Evolutionary conservation across 805 yeast genomes (phyloP).

Genomic region (Candida suzukii): DNA sequence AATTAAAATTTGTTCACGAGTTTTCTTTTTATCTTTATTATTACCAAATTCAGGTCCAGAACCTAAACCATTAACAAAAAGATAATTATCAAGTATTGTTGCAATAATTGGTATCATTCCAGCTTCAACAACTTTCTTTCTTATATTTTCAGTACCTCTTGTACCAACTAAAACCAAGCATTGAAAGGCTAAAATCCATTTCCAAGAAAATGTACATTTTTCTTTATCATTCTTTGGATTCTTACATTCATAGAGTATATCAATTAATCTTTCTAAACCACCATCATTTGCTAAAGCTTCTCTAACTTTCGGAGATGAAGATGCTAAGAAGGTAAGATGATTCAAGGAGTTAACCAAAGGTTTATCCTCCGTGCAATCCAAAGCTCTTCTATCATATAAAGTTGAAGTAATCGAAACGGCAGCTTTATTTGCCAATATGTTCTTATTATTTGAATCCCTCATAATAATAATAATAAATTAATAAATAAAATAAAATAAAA

Average conservation of each 20-base stretch:
- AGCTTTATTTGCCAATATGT: constrained; percentile 75
- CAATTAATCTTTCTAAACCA: constrained; percentile 82
- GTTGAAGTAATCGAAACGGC: constrained; percentile 88
- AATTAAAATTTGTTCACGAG: background rate
- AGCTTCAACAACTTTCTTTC: constrained; percentile 83
- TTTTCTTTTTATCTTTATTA: background rate
- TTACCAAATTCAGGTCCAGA: background rate
- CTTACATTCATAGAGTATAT: constrained; percentile 77
- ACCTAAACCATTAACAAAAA: constrained; percentile 17
- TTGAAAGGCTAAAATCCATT: constrained; percentile 94
- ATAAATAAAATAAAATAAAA: too few relatives aligned
- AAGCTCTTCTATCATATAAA: constrained; percentile 84
- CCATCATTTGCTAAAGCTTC: constrained; percentile 89
- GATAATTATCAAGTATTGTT: constrained; percentile 84
- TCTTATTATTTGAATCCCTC: constrained; percentile 87
- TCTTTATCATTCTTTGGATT: constrained; percentile 24
- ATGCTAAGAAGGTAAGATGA: constrained; percentile 80
- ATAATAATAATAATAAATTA: too few relatives aligned
- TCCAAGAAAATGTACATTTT: constrained; percentile 75
- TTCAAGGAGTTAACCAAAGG: constrained; percentile 90
- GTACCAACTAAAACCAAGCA: constrained; percentile 89
- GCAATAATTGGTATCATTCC: constrained; percentile 89
- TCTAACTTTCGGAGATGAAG: constrained; percentile 81
- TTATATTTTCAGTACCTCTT: constrained; percentile 80
- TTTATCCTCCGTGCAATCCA: constrained; percentile 82